phyloP scores from a whole-genome alignment of 148 eudicot species.

The Hydrangea macrophylla region DNA sequence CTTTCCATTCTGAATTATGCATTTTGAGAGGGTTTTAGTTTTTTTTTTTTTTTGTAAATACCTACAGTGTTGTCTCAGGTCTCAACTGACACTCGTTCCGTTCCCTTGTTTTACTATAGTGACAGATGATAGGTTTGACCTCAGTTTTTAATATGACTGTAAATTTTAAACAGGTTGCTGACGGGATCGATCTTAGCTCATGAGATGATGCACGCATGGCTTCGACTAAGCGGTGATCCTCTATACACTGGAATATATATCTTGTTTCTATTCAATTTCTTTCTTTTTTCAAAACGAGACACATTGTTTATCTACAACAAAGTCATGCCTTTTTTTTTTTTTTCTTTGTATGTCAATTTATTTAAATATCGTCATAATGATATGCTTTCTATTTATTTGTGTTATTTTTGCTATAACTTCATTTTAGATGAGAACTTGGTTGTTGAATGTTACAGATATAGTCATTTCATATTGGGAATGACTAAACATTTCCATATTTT shows the following conservation, averaged over 20 bases:
- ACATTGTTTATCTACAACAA: too few species aligned
- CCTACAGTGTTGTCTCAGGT: neutral
- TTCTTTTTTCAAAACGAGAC: neutral
- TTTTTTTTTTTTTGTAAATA: too few species aligned
- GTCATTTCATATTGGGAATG: neutral
- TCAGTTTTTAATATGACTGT: neutral
- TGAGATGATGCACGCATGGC: conserved; percentile 84
- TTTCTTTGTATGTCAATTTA: neutral
- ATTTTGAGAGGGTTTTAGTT: too few species aligned
- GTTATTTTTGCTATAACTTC: neutral
- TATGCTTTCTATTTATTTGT: neutral
- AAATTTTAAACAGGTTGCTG: conserved; percentile 41
- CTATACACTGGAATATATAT: neutral
- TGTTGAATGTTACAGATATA: neutral
- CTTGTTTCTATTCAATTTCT: neutral
- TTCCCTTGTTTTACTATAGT: conserved; percentile 3
- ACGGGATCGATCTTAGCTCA: conserved; percentile 76
- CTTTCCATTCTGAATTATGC: too few species aligned
- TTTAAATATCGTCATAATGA: neutral
- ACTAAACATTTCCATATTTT: neutral
- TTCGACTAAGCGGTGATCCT: conserved; percentile 54
- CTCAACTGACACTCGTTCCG: neutral
- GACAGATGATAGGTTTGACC: too few species aligned
- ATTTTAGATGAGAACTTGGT: neutral
- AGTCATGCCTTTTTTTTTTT: neutral